A percentile compares a stretch with the other conserved stretches of the same genome.
Evolutionary conservation across 2,329 filamentous ascomycete species (phyloP).

Genomic region (Aspergillus fructus): DNA sequence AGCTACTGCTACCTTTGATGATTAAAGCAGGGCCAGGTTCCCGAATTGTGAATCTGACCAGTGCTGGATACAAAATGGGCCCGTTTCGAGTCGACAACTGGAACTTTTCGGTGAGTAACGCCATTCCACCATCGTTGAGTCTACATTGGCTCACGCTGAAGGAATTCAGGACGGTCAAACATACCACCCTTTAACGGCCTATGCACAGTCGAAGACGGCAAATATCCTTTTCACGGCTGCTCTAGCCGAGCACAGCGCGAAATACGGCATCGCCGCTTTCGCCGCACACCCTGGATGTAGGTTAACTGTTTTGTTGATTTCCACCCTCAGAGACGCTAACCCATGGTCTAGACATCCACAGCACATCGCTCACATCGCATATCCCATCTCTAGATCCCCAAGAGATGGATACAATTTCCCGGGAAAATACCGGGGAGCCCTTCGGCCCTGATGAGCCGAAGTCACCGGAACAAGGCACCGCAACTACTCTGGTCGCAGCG

Average conservation of each 20-base stretch:
- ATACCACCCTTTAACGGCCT: conserved; percentile 35
- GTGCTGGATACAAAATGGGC: conserved; percentile 25
- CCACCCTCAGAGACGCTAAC: background rate
- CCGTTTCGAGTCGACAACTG: conserved; percentile 31
- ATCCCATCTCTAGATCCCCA: background rate
- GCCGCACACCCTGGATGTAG: background rate
- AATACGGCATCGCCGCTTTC: background rate
- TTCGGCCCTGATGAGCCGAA: background rate
- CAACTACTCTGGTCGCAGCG: background rate
- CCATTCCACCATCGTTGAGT: background rate
- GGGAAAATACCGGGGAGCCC: background rate
- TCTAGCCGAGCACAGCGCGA: conserved; percentile 25
- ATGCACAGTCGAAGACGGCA: conserved; percentile 48
- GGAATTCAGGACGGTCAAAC: background rate
- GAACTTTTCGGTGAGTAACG: conserved; percentile 13
- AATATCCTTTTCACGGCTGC: conserved; percentile 45
- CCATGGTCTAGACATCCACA: background rate
- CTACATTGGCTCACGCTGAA: no score
- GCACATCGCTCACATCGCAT: background rate
- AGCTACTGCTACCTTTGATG: conserved; percentile 28
- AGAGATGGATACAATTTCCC: background rate
- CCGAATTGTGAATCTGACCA: conserved; percentile 18
- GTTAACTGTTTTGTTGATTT: background rate
- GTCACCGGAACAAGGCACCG: background rate
- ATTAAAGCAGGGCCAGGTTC: conserved; percentile 15